Percentiles rank a stretch among this genome's conserved stretches.
Conservation (phyloP, 2,329 filamentous ascomycete genomes). For the Alternaria viburni region DNA sequence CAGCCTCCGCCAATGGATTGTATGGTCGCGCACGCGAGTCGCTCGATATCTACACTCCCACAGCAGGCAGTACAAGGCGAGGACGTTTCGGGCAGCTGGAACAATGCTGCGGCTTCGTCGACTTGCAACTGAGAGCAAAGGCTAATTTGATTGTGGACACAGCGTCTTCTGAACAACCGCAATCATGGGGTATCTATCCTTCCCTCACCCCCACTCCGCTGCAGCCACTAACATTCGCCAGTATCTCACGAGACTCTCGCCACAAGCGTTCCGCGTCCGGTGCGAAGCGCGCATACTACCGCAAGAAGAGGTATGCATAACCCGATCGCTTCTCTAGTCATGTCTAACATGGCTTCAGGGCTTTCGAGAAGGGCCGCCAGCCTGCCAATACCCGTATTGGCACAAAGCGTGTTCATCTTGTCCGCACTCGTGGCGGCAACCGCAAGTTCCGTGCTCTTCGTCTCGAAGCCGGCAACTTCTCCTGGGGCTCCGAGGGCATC, state of each 20-base stretch:
- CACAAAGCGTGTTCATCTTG: conserved; percentile 92
- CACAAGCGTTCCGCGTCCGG: conserved; percentile 99
- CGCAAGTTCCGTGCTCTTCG: conserved; percentile 99
- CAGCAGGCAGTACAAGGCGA: conserved; percentile 5
- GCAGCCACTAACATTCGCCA: conserved; percentile 49
- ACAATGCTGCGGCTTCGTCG: conserved; percentile 22
- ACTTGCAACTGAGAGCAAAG: conserved; percentile 12
- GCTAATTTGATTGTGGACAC: conserved; percentile 39
- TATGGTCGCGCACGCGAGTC: conserved; percentile 32
- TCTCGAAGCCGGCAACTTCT: conserved; percentile 99
- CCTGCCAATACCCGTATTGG: conserved; percentile 99
- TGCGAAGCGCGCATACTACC: conserved; percentile 76
- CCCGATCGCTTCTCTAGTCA: conserved; percentile 70
- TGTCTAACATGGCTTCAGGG: conserved; percentile 76
- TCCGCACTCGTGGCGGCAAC: conserved; percentile 98
- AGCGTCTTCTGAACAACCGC: conserved; percentile 55
- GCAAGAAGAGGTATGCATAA: conserved; percentile 67
- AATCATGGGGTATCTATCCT: conserved; percentile 59
- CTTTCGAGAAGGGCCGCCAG: conserved; percentile 99
- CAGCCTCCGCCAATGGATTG: conserved; percentile 23
- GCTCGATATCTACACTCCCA: conserved; percentile 23
- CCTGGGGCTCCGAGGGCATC: conserved; percentile 97
- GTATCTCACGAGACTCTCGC: conserved; percentile 99
- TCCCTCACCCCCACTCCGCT: conserved; percentile 3
- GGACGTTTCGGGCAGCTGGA: neutral